phyloP scores from a whole-genome alignment of 352 stramenopile genomes.

The Phytophthora colocasiae region DNA sequence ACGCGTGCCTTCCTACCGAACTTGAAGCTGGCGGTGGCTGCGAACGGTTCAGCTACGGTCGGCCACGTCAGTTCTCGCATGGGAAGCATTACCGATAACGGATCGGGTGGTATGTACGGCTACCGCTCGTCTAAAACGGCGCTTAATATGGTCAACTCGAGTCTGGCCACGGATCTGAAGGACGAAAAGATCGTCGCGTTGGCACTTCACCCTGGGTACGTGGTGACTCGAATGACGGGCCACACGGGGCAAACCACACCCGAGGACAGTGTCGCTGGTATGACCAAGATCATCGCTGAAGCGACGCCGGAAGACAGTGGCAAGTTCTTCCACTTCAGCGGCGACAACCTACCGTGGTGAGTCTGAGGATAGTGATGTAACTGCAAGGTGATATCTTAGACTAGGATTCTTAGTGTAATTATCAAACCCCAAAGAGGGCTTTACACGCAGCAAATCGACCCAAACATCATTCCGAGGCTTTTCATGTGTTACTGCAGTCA shows the following conservation, averaged over 20 bases:
- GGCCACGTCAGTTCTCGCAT: conserved; percentile 50
- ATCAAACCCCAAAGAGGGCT: too few species aligned
- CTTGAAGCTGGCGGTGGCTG: conserved; percentile 38
- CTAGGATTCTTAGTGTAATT: too few species aligned
- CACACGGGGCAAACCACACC: conserved; percentile 29
- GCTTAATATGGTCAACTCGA: conserved; percentile 68
- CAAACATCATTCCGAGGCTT: too few species aligned
- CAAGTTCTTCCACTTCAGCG: conserved; percentile 41
- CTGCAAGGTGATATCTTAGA: too few species aligned
- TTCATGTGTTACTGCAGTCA: too few species aligned
- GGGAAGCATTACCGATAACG: conserved; percentile 50
- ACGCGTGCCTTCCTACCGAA: conserved; percentile 53
- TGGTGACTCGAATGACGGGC: conserved; percentile 53
- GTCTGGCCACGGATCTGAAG: conserved; percentile 47
- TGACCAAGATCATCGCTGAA: conserved; percentile 43
- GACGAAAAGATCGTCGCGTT: conserved; percentile 46
- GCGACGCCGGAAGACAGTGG: conserved; percentile 41
- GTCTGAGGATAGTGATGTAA: too few species aligned
- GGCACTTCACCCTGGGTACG: conserved; percentile 53
- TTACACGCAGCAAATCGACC: too few species aligned
- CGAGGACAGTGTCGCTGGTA: conserved; percentile 40
- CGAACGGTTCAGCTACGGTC: conserved; percentile 39
- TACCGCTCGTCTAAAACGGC: conserved; percentile 73
- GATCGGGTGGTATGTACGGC: conserved; percentile 42
- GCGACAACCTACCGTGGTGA: too few species aligned